phyloP scores from a whole-genome alignment of 495 filamentous ascomycete genomes.

The Ascodesmis nigricans region DNA sequence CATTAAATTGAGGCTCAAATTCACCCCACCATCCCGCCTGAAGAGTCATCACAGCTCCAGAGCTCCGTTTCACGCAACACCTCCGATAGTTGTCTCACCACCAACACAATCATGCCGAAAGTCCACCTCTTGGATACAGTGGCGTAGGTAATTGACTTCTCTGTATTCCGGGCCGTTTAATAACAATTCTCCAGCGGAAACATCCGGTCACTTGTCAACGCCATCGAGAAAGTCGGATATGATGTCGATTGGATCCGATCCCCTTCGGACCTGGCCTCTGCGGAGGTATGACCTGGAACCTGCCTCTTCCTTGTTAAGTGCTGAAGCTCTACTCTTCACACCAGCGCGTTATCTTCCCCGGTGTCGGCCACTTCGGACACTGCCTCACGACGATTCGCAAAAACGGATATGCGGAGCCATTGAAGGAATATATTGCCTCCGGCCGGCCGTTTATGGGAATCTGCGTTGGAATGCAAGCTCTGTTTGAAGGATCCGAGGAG shows the following conservation, averaged over 20 bases:
- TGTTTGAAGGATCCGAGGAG: slow-evolving; percentile 72
- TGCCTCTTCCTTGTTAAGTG: background rate
- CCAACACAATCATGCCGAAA: slow-evolving; percentile 43
- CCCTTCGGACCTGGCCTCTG: slow-evolving; percentile 61
- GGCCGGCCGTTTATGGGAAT: slow-evolving; percentile 97
- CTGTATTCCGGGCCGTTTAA: background rate
- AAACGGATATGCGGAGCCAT: slow-evolving; percentile 60
- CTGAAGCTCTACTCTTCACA: slow-evolving; percentile 1
- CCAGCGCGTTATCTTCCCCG: slow-evolving; percentile 54
- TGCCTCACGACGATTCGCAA: slow-evolving; percentile 62
- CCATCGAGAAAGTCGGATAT: slow-evolving; percentile 85
- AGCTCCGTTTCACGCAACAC: too few species aligned
- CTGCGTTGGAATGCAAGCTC: slow-evolving; percentile 78
- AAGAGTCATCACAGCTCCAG: too few species aligned
- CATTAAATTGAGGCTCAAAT: too few species aligned
- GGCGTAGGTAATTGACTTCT: slow-evolving; percentile 26
- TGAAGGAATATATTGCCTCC: slow-evolving; percentile 54
- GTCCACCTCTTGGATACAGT: slow-evolving; percentile 68
- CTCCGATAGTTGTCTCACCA: background rate
- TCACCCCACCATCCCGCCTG: too few species aligned
- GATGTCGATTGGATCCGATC: slow-evolving; percentile 76
- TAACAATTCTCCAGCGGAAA: slow-evolving; percentile 39
- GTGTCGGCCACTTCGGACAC: slow-evolving; percentile 93
- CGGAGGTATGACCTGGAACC: slow-evolving; percentile 43
- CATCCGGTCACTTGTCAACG: slow-evolving; percentile 83